These are phyloP conservation scores for Phyllosticta paracitricarpa DNA, from an alignment of 2,329 filamentous ascomycete genomes.

Conservation along the genomic window DNA sequence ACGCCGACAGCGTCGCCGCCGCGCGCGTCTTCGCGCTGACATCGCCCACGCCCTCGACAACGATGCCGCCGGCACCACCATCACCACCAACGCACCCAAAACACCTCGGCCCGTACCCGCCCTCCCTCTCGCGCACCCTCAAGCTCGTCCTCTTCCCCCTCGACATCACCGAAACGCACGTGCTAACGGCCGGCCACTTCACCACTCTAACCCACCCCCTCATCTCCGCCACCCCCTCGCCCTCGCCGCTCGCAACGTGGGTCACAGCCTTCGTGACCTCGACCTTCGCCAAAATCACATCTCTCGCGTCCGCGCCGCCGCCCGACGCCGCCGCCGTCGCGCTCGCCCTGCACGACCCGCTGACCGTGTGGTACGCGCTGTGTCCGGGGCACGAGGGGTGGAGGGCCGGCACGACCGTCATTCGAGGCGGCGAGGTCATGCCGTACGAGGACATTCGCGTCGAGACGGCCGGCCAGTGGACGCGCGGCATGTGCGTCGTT, in stretches of 20 bases:
- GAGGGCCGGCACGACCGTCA: neutral
- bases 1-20: conserved; percentile 57
- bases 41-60: conserved; percentile 56
- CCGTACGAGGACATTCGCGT: conserved; percentile 71
- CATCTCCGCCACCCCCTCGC: conserved; percentile 16
- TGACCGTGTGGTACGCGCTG: conserved; percentile 28
- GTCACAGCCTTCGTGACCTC: conserved; percentile 33
- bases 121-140: conserved; percentile 30
- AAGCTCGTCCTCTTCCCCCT: conserved; percentile 39
- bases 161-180: conserved; percentile 37
- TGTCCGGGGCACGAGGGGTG: neutral
- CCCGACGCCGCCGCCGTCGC: conserved; percentile 26
- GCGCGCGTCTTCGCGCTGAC: conserved; percentile 41
- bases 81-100: conserved; percentile 8
- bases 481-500: conserved; percentile 77
- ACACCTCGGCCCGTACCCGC: conserved; percentile 30
- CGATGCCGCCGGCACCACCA: conserved; percentile 60
- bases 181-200: conserved; percentile 32
- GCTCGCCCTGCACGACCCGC: conserved; percentile 39
- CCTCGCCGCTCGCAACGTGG: conserved; percentile 35
- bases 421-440: conserved; percentile 17
- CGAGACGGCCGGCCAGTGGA: conserved; percentile 91
- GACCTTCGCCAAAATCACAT: conserved; percentile 37
- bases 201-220: conserved; percentile 20
- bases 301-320: conserved; percentile 24